Evolutionary conservation across 805 yeast genomes (phyloP).

Genomic region (Diddensiella santjacobensis): DNA sequence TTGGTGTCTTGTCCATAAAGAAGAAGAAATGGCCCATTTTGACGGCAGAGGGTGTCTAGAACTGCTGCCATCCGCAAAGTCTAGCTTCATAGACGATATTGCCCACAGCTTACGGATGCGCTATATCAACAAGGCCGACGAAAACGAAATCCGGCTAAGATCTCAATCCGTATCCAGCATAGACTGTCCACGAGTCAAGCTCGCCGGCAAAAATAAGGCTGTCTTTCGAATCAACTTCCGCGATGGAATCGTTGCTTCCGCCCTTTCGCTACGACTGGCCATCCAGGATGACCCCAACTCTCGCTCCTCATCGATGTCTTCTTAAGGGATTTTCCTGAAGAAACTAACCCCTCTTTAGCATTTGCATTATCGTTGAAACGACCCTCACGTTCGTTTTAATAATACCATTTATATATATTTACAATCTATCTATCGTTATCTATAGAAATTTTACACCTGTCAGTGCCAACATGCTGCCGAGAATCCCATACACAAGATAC

Average conservation of each 20-base stretch:
- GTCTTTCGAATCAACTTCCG: constrained; percentile 1
- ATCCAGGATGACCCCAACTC: not conserved
- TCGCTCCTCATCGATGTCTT: not conserved
- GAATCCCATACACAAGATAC: constrained; percentile 23
- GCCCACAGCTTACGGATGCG: not conserved
- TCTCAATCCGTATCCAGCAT: not conserved
- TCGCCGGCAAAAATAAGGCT: not conserved
- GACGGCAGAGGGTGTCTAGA: not conserved
- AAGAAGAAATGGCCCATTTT: not conserved
- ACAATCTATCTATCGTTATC: no score
- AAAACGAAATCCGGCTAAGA: not conserved
- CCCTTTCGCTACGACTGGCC: constrained; percentile 16
- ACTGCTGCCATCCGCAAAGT: not conserved
- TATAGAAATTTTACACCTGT: constrained; percentile 24
- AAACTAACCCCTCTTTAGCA: not conserved
- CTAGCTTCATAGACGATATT: not conserved
- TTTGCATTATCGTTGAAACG: no score
- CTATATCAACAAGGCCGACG: not conserved
- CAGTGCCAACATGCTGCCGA: constrained; percentile 21
- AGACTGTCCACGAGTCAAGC: not conserved
- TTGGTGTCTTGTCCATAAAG: constrained; percentile 3
- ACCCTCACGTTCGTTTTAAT: no score
- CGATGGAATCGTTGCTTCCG: constrained; percentile 17
- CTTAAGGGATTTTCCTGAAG: no score
- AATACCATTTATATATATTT: no score